Conservation (phyloP, 331 rosid genomes). For the Arachis monticola region DNA sequence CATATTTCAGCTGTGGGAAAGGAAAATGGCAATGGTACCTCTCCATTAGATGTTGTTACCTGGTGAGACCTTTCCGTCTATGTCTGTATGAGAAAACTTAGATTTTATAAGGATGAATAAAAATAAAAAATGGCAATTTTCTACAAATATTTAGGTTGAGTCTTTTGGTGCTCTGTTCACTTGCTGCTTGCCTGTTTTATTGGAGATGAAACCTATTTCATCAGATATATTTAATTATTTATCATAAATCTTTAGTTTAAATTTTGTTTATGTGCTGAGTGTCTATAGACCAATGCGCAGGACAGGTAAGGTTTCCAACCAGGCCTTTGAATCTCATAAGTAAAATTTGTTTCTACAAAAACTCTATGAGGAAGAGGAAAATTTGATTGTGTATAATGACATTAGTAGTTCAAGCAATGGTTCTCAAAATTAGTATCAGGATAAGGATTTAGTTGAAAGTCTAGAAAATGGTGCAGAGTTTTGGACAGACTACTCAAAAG, state of each 20-base stretch:
- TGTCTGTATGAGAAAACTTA: neutral
- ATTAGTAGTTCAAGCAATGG: conserved; percentile 33
- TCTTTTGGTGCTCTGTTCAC: conserved; percentile 27
- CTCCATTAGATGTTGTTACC: conserved; percentile 57
- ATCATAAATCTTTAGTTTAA: conserved; percentile 5
- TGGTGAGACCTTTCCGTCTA: conserved; percentile 61
- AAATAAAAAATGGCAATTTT: neutral
- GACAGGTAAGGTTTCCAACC: conserved; percentile 76
- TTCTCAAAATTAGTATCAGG: conserved; percentile 53
- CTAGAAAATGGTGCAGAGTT: conserved; percentile 70
- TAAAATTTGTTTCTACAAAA: conserved; percentile 81
- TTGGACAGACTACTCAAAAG: conserved; percentile 97
- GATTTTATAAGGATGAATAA: conserved; percentile 22
- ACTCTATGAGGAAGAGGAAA: conserved; percentile 65
- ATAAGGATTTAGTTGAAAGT: conserved; percentile 60
- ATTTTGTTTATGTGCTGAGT: conserved; percentile 35
- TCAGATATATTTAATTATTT: conserved; percentile 4
- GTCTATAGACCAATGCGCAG: conserved; percentile 56
- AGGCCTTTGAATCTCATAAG: conserved; percentile 57
- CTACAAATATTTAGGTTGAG: conserved; percentile 7
- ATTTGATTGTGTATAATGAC: conserved; percentile 39
- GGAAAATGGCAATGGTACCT: neutral
- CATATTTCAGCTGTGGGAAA: neutral
- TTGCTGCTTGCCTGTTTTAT: conserved; percentile 5
- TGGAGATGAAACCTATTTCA: conserved; percentile 5